Base-by-base conservation (phyloP, 2,329 filamentous ascomycete species). In the Remersonia thermophila region DNA sequence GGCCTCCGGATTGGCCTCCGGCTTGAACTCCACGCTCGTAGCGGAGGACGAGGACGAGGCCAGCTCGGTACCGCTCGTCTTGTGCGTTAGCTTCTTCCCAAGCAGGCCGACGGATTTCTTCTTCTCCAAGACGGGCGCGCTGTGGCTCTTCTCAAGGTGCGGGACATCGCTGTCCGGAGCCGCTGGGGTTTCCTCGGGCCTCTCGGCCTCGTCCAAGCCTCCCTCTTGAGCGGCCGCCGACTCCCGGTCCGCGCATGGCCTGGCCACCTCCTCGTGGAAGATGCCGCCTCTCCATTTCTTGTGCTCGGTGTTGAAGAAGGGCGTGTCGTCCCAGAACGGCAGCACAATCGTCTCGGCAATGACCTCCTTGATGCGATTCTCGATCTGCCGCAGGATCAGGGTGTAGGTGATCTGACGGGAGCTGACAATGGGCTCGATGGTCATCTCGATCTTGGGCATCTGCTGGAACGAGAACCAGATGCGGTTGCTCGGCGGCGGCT, bases 261-360 rank as follows among this genome's bases (percentile, higher is more conserved):
- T 23, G 20, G 20, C 5, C 20, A 9, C 9, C 42, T 69, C 62
- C 32, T 76, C 72, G 23, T 71, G 66, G 51, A 76, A 98, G 14
- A 96, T 81, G 0, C 91, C 91, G 9, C 89, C 91, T 47, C 91
- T 73, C 67, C 84, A 86, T 14, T 65, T 61, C 55, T 94, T 85
- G 38, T 73, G 66, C 38, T 78, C 69, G 0, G 86, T 96, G 48
- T 82, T 76, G 53, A 85, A 80, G 57, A 98, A 96, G 0, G 91
- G 86, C 16, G 85, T 71, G 54, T 98, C 91, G 46, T 98, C 91
- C 89, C 91, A 98, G 53, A 93, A 93, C 0, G 91, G 91, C 38
- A 80, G 66, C 2, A 98, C 91, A 14, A 96, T 58, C 1, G 86
- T 94, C 60, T 98, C 91, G 8, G 82, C 83, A 41, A 98, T 71